phyloP scores from a whole-genome alignment of 2,329 filamentous ascomycete genomes.

The Venturia aucupariae region DNA sequence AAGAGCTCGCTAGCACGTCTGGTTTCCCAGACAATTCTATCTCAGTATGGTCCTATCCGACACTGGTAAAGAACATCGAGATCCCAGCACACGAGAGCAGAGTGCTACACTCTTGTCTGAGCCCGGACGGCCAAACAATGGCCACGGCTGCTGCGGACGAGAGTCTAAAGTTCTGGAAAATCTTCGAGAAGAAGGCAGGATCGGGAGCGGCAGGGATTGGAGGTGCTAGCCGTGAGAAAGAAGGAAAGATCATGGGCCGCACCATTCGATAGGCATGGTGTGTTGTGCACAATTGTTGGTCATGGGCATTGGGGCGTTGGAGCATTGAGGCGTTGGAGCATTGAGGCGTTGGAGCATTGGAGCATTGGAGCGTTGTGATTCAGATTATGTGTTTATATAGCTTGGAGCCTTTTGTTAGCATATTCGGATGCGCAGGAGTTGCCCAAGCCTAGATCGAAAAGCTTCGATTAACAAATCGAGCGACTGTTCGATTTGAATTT shows the following conservation, averaged over 20 bases:
- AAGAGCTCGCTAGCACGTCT: slow-evolving; percentile 94
- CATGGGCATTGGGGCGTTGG: neutral
- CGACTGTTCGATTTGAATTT: neutral
- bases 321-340: neutral
- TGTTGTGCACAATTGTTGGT: neutral
- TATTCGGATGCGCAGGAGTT: neutral
- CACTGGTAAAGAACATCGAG: slow-evolving; percentile 92
- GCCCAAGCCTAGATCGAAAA: neutral
- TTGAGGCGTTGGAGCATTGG: neutral
- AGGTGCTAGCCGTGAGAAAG: slow-evolving; percentile 8
- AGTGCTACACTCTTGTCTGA: slow-evolving; percentile 92
- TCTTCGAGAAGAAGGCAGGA: slow-evolving; percentile 93
- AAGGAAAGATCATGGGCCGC: slow-evolving; percentile 14
- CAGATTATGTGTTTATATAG: neutral
- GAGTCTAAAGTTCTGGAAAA: slow-evolving; percentile 99
- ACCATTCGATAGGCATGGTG: slow-evolving; percentile 24
- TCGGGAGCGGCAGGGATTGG: slow-evolving; percentile 23
- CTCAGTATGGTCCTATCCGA: slow-evolving; percentile 98
- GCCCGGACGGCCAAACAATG: slow-evolving; percentile 95
- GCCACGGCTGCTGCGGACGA: slow-evolving; percentile 94
- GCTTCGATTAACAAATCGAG: neutral
- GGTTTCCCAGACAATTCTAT: slow-evolving; percentile 99
- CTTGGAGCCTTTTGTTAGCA: neutral
- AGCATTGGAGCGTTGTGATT: neutral
- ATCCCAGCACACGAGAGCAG: slow-evolving; percentile 96